Percentiles rank a stretch among this genome's conserved stretches.
These are phyloP conservation scores for Tephrocybe rancida DNA, from an alignment of 768 basidiomycete genomes.

Conservation along the genomic window DNA sequence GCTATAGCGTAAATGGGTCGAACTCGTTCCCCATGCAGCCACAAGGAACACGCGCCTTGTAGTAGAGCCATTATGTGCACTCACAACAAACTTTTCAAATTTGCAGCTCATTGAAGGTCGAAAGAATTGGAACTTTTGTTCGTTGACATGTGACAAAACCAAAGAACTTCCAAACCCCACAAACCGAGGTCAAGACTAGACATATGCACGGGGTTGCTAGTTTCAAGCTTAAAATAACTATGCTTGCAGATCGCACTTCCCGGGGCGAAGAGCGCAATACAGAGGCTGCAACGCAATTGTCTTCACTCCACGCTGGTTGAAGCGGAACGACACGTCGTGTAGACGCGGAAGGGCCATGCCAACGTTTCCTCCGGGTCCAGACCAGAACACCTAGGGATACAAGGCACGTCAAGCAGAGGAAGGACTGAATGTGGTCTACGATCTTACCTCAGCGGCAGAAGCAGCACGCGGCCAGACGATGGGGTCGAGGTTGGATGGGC, in stretches of 20 bases:
- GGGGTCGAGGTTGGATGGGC: conserved; percentile 64
- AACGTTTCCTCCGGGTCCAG: conserved; percentile 50
- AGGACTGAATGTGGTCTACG: neutral
- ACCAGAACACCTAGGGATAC: conserved; percentile 61
- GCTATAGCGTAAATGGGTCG: no score
- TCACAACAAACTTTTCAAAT: no score
- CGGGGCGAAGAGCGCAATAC: conserved; percentile 71
- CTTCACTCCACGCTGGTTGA: conserved; percentile 60
- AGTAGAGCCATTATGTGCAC: no score
- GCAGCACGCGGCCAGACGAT: conserved; percentile 76
- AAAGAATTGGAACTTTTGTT: no score
- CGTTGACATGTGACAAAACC: no score
- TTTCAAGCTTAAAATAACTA: neutral
- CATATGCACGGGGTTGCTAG: neutral
- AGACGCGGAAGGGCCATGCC: conserved; percentile 62
- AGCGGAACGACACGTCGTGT: conserved; percentile 65
- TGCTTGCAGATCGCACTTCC: conserved; percentile 19
- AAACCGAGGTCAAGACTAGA: no score
- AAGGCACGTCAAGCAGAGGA: neutral
- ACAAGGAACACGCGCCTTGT: no score
- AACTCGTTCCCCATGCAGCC: no score
- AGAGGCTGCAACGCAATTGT: conserved; percentile 68
- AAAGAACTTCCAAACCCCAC: no score
- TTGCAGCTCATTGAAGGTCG: no score
- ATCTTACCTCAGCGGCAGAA: conserved; percentile 57